Evolutionary conservation across 768 basidiomycete genomes (phyloP), one percentile per base, ranked within the genome.

Genomic region (Mycena amicta): DNA sequence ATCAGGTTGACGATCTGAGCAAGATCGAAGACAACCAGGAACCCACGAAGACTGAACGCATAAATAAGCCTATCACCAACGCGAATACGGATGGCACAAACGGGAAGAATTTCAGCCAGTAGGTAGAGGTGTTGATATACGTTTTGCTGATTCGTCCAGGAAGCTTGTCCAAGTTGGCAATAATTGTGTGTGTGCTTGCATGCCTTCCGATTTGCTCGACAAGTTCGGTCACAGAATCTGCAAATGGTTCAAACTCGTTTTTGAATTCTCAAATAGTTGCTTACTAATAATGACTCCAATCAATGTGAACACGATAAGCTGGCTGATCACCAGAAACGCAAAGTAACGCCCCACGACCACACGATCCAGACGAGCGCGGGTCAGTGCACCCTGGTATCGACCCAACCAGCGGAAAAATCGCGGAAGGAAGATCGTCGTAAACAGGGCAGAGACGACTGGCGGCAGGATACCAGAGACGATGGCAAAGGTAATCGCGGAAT

Each of bases 61-160:
- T n/a, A 20, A 37, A 18, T 45, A 13, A n/a, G 23, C 29, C 5
- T 61, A 22, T 45, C 2, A 5, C 26, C 6, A 40, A 22, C 11
- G 33, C 11, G 31, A 28, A 52, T 43, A 15, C n/a, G n/a, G n/a
- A n/a, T n/a, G n/a, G n/a, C 18, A 76, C 84, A 20, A 68, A 89
- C 83, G 91, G 88, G 74, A 92, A 88, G 77, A 84, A 92, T 18
- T 88, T 92, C 39, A 92, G 72, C 89, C 90, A 92, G 71, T 87
- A 93, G 26, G 86, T 87, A 5, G 86, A 80, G 67, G 95, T 93
- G 62, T 85, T 80, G 52, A 95, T 84, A 64, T 94, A 95, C 0
- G 92, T 90, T 52, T 74, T 72, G 59, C 89, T 88, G 61, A 94
- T 88, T 18, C 71, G 77, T 3, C 70, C 74, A 20, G 87, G 88